Percentiles rank a stretch among this genome's conserved stretches.
Evolutionary conservation across 73 alveolate species (phyloP).

Genomic region (Paramecium caudatum): DNA sequence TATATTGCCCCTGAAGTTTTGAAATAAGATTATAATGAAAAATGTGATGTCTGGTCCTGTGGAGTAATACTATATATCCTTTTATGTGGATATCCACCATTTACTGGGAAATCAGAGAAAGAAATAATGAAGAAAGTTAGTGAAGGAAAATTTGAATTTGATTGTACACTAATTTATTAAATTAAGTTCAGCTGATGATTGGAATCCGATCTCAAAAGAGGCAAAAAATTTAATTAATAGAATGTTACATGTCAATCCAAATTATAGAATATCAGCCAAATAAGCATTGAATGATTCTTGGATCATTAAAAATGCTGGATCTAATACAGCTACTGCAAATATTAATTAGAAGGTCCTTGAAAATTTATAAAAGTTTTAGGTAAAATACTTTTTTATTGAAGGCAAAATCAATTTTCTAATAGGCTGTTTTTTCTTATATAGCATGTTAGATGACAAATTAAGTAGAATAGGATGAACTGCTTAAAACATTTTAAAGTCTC

Average conservation of each 20-base stretch:
- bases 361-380: conserved; percentile 68
- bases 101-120: conserved; percentile 46
- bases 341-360: conserved; percentile 17
- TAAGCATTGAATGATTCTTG: conserved; percentile 85
- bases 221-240: conserved; percentile 82
- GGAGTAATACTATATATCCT: conserved; percentile 61
- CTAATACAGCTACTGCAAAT: neutral
- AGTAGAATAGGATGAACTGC: conserved; percentile 78
- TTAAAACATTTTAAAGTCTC: conserved; percentile 77
- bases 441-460: conserved; percentile 67
- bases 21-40: conserved; percentile 60
- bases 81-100: conserved; percentile 72
- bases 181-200: conserved; percentile 67
- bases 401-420: conserved; percentile 67
- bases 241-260: conserved; percentile 80
- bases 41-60: conserved; percentile 65
- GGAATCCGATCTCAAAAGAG: conserved; percentile 77
- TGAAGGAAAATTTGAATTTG: conserved; percentile 48
- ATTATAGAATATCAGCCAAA: conserved; percentile 79
- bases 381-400: conserved; percentile 19
- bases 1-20: conserved; percentile 71
- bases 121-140: conserved; percentile 64
- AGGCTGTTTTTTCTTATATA: conserved; percentile 76
- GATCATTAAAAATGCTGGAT: conserved; percentile 57
- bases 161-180: conserved; percentile 39